These are phyloP conservation scores for Tricholoma sp. DNA, from an alignment of 768 basidiomycete species.

Conservation along the genomic window DNA sequence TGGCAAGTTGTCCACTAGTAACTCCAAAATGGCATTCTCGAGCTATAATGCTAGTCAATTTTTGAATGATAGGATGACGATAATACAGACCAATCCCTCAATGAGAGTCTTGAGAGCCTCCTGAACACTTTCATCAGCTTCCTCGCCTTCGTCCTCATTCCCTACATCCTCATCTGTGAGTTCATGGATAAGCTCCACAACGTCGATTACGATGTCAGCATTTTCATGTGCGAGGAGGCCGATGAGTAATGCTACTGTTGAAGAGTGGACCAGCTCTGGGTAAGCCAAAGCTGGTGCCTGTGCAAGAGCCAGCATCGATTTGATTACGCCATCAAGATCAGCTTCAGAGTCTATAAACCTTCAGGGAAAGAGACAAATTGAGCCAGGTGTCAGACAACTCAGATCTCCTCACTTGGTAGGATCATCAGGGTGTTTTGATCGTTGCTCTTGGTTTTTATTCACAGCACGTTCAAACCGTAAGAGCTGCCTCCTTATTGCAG, in stretches of 20 bases:
- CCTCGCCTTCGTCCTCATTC: constrained; percentile 64
- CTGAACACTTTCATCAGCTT: constrained; percentile 56
- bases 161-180: constrained; percentile 95
- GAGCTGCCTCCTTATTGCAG: constrained; percentile 67
- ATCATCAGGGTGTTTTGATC: constrained; percentile 92
- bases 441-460: constrained; percentile 92
- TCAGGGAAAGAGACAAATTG: background rate
- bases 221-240: constrained; percentile 95
- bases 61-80: background rate
- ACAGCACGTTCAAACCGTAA: constrained; percentile 82
- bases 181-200: constrained; percentile 88
- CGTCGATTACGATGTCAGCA: constrained; percentile 93
- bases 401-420: constrained; percentile 66
- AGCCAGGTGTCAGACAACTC: background rate
- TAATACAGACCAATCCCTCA: constrained; percentile 60
- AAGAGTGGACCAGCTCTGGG: constrained; percentile 81
- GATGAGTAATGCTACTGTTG: constrained; percentile 62
- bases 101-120: constrained; percentile 72
- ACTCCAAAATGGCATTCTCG: constrained; percentile 77
- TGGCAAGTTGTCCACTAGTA: constrained; percentile 83
- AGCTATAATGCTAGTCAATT: constrained; percentile 41
- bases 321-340: constrained; percentile 84
- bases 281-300: constrained; percentile 82
- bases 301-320: constrained; percentile 82
- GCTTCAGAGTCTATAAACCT: constrained; percentile 99